A percentile compares a stretch with the other conserved stretches of the same genome.
phyloP scores from a whole-genome alignment of 1,284 basidiomycete genomes.

The Apiotrichum akiyoshidainum region DNA sequence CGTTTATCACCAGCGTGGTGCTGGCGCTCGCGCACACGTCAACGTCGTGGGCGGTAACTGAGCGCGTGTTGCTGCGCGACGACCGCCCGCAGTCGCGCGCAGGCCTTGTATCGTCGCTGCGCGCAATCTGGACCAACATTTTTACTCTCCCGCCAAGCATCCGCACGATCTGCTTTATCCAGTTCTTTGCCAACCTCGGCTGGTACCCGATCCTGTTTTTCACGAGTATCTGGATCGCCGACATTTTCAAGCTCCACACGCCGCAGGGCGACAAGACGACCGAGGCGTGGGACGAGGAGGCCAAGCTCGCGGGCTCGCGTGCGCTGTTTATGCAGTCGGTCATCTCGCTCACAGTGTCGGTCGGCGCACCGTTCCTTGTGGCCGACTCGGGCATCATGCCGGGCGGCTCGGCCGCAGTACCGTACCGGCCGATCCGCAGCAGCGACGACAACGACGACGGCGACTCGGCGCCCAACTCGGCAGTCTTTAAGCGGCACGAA shows the following conservation, averaged over 20 bases:
- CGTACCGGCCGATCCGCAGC: background rate
- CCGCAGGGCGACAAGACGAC: constrained; percentile 26
- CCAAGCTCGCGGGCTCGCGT: constrained; percentile 75
- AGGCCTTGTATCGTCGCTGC: constrained; percentile 37
- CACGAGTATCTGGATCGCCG: constrained; percentile 78
- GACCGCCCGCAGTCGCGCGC: constrained; percentile 48
- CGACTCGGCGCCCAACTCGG: constrained; percentile 25
- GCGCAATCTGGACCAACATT: constrained; percentile 64
- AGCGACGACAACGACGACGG: constrained; percentile 7
- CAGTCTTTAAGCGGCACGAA: constrained; percentile 1
- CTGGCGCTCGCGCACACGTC: constrained; percentile 54
- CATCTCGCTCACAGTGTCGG: constrained; percentile 65
- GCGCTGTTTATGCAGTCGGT: constrained; percentile 76
- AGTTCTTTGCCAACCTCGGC: constrained; percentile 73
- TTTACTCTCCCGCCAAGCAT: constrained; percentile 69
- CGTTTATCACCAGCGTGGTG: constrained; percentile 53
- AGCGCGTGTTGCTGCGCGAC: constrained; percentile 65
- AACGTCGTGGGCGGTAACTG: constrained; percentile 67
- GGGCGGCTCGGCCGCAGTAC: constrained; percentile 7
- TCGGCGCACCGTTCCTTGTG: constrained; percentile 71
- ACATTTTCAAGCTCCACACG: constrained; percentile 65
- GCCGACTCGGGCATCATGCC: constrained; percentile 42
- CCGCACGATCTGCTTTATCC: constrained; percentile 68
- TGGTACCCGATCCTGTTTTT: constrained; percentile 92
- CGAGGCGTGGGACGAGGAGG: constrained; percentile 57